Conservation (phyloP, 2,329 filamentous ascomycete species). For the Fusarium mundagurra region DNA sequence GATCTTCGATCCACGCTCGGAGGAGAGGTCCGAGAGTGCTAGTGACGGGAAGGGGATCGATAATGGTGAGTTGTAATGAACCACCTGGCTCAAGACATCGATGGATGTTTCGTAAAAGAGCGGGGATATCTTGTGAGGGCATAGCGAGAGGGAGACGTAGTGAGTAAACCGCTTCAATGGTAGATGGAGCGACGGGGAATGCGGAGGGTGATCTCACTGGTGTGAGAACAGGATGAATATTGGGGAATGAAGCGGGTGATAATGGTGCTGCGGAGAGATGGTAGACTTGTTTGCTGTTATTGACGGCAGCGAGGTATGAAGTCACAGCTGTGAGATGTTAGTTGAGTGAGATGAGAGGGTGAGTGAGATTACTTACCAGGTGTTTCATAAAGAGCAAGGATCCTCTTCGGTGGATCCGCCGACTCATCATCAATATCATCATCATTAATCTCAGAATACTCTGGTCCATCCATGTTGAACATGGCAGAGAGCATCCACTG, state of each 20-base stretch:
- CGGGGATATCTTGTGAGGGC: constrained; percentile 64
- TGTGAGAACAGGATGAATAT: constrained; percentile 53
- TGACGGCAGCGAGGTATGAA: constrained; percentile 23
- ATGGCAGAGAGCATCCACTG: constrained; percentile 69
- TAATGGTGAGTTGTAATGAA: constrained; percentile 65
- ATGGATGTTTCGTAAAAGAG: constrained; percentile 65
- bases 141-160: constrained; percentile 66
- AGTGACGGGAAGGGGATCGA: constrained; percentile 68
- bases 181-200: constrained; percentile 51
- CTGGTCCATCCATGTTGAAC: constrained; percentile 51
- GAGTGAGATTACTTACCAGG: neutral
- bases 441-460: neutral
- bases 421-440: constrained; percentile 40
- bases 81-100: constrained; percentile 66
- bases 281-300: constrained; percentile 24
- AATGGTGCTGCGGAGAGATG: constrained; percentile 28
- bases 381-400: constrained; percentile 29
- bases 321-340: constrained; percentile 8
- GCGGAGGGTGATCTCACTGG: constrained; percentile 50
- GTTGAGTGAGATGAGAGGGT: rapidly evolving
- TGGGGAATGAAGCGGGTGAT: constrained; percentile 49
- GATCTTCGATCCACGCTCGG: constrained; percentile 68
- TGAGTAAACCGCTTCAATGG: constrained; percentile 62
- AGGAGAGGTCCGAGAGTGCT: constrained; percentile 65
- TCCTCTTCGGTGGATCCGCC: constrained; percentile 8